Evolutionary conservation across 805 yeast genomes (phyloP).

Genomic region (Ogataea degrootiae): DNA sequence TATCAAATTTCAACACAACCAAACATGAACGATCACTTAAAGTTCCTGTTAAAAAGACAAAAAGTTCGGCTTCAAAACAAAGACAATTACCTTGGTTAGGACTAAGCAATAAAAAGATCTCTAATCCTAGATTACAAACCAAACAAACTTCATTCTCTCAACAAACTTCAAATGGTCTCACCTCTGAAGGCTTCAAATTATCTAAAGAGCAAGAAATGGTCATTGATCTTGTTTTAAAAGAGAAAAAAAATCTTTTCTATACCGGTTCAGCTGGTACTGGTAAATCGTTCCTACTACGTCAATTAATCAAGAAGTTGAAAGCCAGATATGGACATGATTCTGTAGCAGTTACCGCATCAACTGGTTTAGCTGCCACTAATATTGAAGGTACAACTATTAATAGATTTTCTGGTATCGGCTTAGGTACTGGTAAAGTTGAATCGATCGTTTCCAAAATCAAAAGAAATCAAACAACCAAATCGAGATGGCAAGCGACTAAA

Average conservation of each 20-base stretch:
- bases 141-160: not conserved
- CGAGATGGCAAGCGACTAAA: conserved; percentile 61
- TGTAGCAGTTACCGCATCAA: conserved; percentile 90
- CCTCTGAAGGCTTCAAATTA: conserved; percentile 5
- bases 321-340: conserved; percentile 37
- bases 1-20: not conserved
- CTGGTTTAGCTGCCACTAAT: conserved; percentile 93
- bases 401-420: conserved; percentile 79
- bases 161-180: not conserved
- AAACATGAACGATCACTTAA: conserved; percentile 1
- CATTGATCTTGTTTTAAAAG: conserved; percentile 45
- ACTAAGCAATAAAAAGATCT: conserved; percentile 5
- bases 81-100: conserved; percentile 18
- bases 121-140: conserved; percentile 17
- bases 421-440: conserved; percentile 53
- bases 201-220: conserved; percentile 42
- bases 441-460: conserved; percentile 45
- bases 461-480: conserved; percentile 36
- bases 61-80: conserved; percentile 10
- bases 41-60: conserved; percentile 3
- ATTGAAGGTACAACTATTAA: conserved; percentile 90
- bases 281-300: conserved; percentile 64
- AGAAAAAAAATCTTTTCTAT: conserved; percentile 55
- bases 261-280: conserved; percentile 83
- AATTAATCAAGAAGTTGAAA: conserved; percentile 53